A percentile compares a stretch with the other conserved stretches of the same genome.
phyloP scores from a whole-genome alignment of 495 filamentous ascomycete species.

The Aspergillus conjunctus region DNA sequence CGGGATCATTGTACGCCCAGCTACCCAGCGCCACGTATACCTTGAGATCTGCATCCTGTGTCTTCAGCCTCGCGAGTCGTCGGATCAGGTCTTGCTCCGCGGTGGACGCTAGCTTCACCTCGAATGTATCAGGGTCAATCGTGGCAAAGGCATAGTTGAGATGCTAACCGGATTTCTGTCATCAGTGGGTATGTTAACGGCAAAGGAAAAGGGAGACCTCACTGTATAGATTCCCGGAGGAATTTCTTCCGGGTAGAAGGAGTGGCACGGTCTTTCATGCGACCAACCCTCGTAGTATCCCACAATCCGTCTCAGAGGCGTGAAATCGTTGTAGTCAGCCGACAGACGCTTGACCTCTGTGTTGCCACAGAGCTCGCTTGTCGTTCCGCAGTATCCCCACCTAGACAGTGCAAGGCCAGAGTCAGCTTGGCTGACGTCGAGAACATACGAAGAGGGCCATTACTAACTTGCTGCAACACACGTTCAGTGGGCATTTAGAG shows the following conservation, averaged over 20 bases:
- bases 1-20: slow-evolving; percentile 38
- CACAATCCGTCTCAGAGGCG: slow-evolving; percentile 8
- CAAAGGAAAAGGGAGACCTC: background rate
- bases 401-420: background rate
- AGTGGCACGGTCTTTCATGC: slow-evolving; percentile 14
- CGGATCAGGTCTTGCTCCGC: slow-evolving; percentile 25
- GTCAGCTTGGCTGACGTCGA: background rate
- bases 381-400: slow-evolving; percentile 34
- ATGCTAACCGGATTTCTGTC: slow-evolving; percentile 24
- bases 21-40: slow-evolving; percentile 50
- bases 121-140: slow-evolving; percentile 40
- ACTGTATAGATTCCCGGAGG: slow-evolving; percentile 27
- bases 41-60: slow-evolving; percentile 26
- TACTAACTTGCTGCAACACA: slow-evolving; percentile 35
- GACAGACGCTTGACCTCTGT: slow-evolving; percentile 6
- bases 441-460: background rate
- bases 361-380: slow-evolving; percentile 26
- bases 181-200: too few species aligned
- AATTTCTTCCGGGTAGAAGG: slow-evolving; percentile 22
- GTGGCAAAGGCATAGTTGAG: slow-evolving; percentile 48
- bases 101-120: slow-evolving; percentile 26
- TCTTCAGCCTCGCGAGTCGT: slow-evolving; percentile 38
- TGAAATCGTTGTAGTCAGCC: background rate
- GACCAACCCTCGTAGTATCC: slow-evolving; percentile 35
- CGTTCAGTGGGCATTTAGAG: slow-evolving; percentile 35